Base-by-base conservation (phyloP, 768 basidiomycete genomes). In the Tricholoma hemisulphureum region DNA sequence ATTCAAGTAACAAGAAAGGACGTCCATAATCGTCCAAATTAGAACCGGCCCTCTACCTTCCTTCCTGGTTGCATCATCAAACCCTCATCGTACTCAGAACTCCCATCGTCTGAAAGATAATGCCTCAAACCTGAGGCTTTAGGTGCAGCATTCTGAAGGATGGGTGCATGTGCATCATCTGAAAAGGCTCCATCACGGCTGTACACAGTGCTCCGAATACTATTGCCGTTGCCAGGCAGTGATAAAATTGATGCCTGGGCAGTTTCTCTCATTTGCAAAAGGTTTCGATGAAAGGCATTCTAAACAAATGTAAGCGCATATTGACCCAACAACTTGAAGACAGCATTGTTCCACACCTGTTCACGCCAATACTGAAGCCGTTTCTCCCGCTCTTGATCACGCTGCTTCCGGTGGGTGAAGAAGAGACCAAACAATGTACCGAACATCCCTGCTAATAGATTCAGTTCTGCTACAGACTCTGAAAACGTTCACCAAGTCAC, bases 351-450 rank as follows among this genome's bases (percentile, higher is more conserved):
- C n/a, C n/a, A n/a, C n/a, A 85, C 88, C 80, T 93, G 92, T 75
- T 95, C 93, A 63, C 87, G 86, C 88, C 93, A 94, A 73, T 95
- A 94, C 68, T 93, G 91, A 41, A 86, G 75, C 62, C 93, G 87
- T 72, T 88, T 93, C 74, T 90, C 87, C 46, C 90, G 87, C 65
- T 94, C 91, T 57, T 77, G 71, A 39, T 86, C 86, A 63, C 93
- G 84, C 61, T 88, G 83, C 62, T 84, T 83, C 35, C 86, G 76
- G 64, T 94, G 92, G 6, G 89, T 63, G 63, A 86, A 77, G 74
- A 83, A 93, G 32, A 95, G 76, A 3, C 81, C 79, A 53, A 83
- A 72, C 39, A 93, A 77, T 8, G 87, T 88, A 14, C 81, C 88
- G 58, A 83, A 73, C 81, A 95, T 91, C 46, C 89, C 93, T 94